Conservation (phyloP, 2,329 filamentous ascomycete species). For the Trichoderma sp. region DNA sequence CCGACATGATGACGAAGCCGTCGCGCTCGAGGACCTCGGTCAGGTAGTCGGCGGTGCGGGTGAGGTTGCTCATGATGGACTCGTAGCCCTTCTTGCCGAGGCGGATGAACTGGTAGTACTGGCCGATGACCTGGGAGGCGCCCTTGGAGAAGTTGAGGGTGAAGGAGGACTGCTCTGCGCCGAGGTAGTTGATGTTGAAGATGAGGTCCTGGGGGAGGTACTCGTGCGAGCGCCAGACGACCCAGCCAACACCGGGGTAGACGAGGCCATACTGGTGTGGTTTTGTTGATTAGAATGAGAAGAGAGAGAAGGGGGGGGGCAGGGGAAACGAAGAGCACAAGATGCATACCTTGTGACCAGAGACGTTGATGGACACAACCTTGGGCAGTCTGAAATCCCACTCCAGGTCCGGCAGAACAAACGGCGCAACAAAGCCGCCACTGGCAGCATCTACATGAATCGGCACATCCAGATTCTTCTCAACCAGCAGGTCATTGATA, state of each 20-base stretch:
- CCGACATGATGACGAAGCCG: constrained; percentile 85
- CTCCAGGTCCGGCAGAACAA: constrained; percentile 75
- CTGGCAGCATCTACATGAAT: constrained; percentile 94
- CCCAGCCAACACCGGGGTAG: constrained; percentile 93
- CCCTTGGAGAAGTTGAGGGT: constrained; percentile 97
- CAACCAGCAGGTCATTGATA: constrained; percentile 80
- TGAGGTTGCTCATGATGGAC: constrained; percentile 91
- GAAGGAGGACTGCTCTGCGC: constrained; percentile 91
- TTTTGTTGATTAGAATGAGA: not conserved
- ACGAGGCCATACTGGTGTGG: constrained; percentile 55
- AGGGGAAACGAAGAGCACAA: not conserved
- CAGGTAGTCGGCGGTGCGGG: constrained; percentile 84
- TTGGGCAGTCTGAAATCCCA: constrained; percentile 92
- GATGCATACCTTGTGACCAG: constrained; percentile 71
- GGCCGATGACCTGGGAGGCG: constrained; percentile 89
- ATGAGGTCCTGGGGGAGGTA: constrained; percentile 87
- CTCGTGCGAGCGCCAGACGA: constrained; percentile 80
- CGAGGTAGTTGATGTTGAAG: constrained; percentile 99
- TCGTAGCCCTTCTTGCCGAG: constrained; percentile 90
- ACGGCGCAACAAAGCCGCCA: constrained; percentile 90
- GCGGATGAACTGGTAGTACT: constrained; percentile 96
- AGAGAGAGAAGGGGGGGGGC: too few relatives aligned
- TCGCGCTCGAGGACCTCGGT: constrained; percentile 67
- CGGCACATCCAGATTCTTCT: constrained; percentile 72
- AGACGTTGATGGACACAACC: constrained; percentile 91